phyloP scores from a whole-genome alignment of 371 early-diverging fungal genomes.

The Capniomyces stellatus region DNA sequence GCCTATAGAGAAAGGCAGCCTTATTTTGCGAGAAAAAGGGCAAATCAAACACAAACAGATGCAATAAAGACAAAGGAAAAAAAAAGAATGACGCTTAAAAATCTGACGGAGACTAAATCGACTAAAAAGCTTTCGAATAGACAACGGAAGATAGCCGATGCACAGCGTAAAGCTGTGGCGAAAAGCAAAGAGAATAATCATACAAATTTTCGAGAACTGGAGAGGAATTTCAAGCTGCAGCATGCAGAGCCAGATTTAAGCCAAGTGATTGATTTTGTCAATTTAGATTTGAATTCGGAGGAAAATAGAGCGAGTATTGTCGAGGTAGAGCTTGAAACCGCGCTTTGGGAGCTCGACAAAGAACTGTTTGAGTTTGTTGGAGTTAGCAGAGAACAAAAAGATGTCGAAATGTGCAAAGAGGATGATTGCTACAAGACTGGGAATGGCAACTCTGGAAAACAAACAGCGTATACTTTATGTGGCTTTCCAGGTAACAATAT shows the following conservation, averaged over 20 bases:
- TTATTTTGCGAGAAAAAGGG: too few species aligned
- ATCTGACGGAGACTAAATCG: too few species aligned
- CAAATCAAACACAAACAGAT: too few species aligned
- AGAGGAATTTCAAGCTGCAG: background rate
- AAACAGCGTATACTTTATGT: background rate
- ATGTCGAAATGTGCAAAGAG: too few species aligned
- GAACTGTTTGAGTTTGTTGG: background rate
- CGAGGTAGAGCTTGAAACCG: background rate
- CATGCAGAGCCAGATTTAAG: slow-evolving; percentile 28
- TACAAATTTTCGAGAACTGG: background rate
- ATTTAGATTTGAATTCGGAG: slow-evolving; percentile 9
- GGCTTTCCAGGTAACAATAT: slow-evolving; percentile 1
- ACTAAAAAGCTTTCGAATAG: background rate
- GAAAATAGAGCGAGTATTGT: background rate
- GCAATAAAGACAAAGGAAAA: too few species aligned
- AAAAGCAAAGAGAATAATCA: background rate
- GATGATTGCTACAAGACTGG: background rate
- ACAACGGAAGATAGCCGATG: background rate
- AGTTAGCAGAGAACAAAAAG: background rate
- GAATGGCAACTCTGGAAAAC: background rate
- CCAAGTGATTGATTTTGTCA: slow-evolving; percentile 34
- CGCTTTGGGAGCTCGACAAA: background rate
- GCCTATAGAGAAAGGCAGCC: too few species aligned
- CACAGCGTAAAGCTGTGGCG: background rate
- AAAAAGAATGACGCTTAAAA: too few species aligned